Base-by-base conservation (phyloP, 1,139 yeast species). In the Torulaspora globosa region DNA sequence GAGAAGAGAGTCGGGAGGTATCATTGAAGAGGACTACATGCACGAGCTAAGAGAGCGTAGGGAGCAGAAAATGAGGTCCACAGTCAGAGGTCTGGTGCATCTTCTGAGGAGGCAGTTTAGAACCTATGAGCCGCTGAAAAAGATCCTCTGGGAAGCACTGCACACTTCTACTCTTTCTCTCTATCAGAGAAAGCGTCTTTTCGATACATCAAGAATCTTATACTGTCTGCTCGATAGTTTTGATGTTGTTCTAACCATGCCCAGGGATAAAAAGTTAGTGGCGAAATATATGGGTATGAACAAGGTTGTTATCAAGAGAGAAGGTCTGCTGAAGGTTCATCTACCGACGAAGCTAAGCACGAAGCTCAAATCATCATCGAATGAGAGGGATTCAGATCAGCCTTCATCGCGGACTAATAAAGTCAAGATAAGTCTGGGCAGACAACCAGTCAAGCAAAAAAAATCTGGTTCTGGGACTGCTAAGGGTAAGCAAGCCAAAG, bases 81-180 rank as follows among this genome's bases (percentile, higher is more conserved):
- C 66, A 3, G 51, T 69, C 9, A 58, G 55, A 59, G 82, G 58
- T 51, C 70, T 92, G 0, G 74, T 87, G 24, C 82, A 80, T 30
- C 63, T 85, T 6, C 66, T 89, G 12, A 72, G 95, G 46, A 71
- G 83, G 40, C 84, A 82, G 48, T 79, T 82, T 54, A 72, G 80
- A 4, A 66, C 73, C n/a, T 86, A 86, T n/a, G 63, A 67, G 38
- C 85, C 88, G 0, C 69, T 92, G 33, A 75, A 75, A 46, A 59
- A 63, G 5, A 74, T 75, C 7, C 58, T 92, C 5, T 89, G 97
- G 96, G 72, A 74, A 41, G 73, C 82, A n/a, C 62, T 88, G 11
- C 85, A 81, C 55, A 71, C 79, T 8, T 80, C 87, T 0, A 63
- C 78, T 26, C 52, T 84, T 14, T 76, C 84, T 15, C 67, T 86